Evolutionary conservation across 495 filamentous ascomycete species (phyloP).

Genomic region (Xylaria intraflava): DNA sequence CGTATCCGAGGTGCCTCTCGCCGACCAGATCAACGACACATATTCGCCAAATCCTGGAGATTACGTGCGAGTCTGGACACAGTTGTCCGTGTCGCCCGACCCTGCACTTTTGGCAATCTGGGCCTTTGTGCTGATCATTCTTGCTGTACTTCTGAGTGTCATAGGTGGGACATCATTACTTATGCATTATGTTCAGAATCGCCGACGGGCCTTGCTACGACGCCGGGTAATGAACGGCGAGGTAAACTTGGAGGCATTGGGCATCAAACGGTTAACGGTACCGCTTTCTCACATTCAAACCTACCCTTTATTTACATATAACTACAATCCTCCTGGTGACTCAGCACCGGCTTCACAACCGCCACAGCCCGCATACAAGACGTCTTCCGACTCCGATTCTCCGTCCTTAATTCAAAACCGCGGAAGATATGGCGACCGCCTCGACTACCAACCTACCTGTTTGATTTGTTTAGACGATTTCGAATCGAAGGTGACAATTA

Average conservation of each 20-base stretch:
- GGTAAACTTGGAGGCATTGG: constrained; percentile 72
- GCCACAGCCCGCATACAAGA: constrained; percentile 9
- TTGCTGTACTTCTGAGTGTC: constrained; percentile 64
- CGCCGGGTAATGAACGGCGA: constrained; percentile 66
- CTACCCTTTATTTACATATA: constrained; percentile 71
- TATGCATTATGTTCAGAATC: constrained; percentile 69
- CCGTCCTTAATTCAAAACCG: constrained; percentile 7
- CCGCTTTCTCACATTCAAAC: constrained; percentile 59
- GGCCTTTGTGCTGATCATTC: constrained; percentile 74
- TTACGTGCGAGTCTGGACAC: constrained; percentile 45
- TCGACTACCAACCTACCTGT: constrained; percentile 65
- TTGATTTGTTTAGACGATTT: constrained; percentile 84
- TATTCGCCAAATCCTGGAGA: constrained; percentile 59
- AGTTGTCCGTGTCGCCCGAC: constrained; percentile 33
- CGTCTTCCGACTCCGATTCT: constrained; percentile 18
- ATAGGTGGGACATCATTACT: constrained; percentile 56
- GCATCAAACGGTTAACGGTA: constrained; percentile 67
- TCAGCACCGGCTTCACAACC: constrained; percentile 13
- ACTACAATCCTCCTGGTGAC: constrained; percentile 33
- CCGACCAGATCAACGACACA: constrained; percentile 50
- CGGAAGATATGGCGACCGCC: constrained; percentile 24
- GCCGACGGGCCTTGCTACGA: constrained; percentile 56
- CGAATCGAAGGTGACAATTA: constrained; percentile 54
- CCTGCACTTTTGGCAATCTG: constrained; percentile 56
- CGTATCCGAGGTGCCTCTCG: constrained; percentile 50